A percentile compares a stretch with the other conserved stretches of the same genome.
phyloP scores from a whole-genome alignment of 2,329 filamentous ascomycete genomes.

The Bipolaris zeicola region DNA sequence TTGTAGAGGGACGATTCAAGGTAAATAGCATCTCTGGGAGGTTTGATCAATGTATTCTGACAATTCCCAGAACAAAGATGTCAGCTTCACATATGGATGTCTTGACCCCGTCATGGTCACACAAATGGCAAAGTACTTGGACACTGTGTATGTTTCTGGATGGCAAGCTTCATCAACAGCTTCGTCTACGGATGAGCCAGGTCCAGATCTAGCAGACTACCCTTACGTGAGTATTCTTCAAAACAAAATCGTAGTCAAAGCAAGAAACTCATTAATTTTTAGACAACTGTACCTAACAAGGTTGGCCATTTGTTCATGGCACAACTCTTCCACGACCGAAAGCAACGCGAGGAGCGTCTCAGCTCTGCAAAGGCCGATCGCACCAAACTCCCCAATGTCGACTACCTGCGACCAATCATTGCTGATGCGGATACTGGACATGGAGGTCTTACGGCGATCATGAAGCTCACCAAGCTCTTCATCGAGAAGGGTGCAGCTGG shows the following conservation, averaged over 20 bases:
- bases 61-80: slow-evolving; percentile 71
- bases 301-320: slow-evolving; percentile 97
- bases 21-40: slow-evolving; percentile 52
- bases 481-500: slow-evolving; percentile 95
- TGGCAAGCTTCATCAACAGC: slow-evolving; percentile 99
- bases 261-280: slow-evolving; percentile 18
- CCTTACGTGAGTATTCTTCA: slow-evolving; percentile 57
- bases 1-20: slow-evolving; percentile 84
- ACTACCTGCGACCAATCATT: slow-evolving; percentile 94
- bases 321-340: slow-evolving; percentile 98
- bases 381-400: slow-evolving; percentile 74
- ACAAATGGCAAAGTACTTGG: slow-evolving; percentile 98
- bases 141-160: slow-evolving; percentile 97
- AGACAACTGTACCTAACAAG: slow-evolving; percentile 99
- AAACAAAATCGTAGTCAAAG: background rate
- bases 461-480: slow-evolving; percentile 99
- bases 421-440: slow-evolving; percentile 98
- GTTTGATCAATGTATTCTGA: slow-evolving; percentile 17
- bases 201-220: slow-evolving; percentile 97
- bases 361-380: slow-evolving; percentile 75
- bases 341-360: slow-evolving; percentile 94
- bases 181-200: slow-evolving; percentile 91
- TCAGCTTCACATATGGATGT: slow-evolving; percentile 95
- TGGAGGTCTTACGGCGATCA: slow-evolving; percentile 95
- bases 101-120: slow-evolving; percentile 98